These are phyloP conservation scores for Erodium texanum DNA, from an alignment of 441 rosid species.

Conservation along the genomic window DNA sequence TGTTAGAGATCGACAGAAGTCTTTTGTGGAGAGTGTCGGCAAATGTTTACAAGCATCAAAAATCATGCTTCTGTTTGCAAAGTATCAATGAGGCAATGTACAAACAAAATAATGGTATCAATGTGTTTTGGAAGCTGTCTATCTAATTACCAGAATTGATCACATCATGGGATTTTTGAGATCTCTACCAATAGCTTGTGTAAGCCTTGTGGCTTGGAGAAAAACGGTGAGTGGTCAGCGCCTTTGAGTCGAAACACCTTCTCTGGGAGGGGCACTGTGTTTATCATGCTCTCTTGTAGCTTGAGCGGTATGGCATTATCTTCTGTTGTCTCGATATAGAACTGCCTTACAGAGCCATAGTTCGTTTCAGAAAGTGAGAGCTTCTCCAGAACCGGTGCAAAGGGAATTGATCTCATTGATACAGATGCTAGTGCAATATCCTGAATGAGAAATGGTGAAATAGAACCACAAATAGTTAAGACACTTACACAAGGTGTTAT, in stretches of 20 bases:
- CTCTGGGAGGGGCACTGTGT: slow-evolving; percentile 67
- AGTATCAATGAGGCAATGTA: neutral
- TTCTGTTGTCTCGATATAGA: slow-evolving; percentile 65
- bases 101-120: neutral
- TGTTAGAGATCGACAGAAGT: too few relatives aligned
- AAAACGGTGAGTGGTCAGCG: slow-evolving; percentile 90
- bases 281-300: slow-evolving; percentile 65
- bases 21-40: too few relatives aligned
- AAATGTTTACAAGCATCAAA: neutral
- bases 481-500: too few relatives aligned
- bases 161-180: slow-evolving; percentile 28
- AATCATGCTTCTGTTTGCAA: neutral
- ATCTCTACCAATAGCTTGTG: slow-evolving; percentile 74
- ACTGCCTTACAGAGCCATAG: slow-evolving; percentile 73
- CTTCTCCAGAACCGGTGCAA: slow-evolving; percentile 85
- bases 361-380: slow-evolving; percentile 55
- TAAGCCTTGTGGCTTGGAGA: slow-evolving; percentile 91
- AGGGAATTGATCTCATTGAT: slow-evolving; percentile 84
- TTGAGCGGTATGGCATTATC: slow-evolving; percentile 63
- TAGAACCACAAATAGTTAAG: neutral
- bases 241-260: slow-evolving; percentile 66
- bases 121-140: too few relatives aligned
- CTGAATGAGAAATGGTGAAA: slow-evolving; percentile 24
- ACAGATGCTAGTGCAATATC: slow-evolving; percentile 88
- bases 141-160: too few relatives aligned